Base-by-base conservation (phyloP, 1,139 yeast genomes). In the Debaryomycetaceae sp. region DNA sequence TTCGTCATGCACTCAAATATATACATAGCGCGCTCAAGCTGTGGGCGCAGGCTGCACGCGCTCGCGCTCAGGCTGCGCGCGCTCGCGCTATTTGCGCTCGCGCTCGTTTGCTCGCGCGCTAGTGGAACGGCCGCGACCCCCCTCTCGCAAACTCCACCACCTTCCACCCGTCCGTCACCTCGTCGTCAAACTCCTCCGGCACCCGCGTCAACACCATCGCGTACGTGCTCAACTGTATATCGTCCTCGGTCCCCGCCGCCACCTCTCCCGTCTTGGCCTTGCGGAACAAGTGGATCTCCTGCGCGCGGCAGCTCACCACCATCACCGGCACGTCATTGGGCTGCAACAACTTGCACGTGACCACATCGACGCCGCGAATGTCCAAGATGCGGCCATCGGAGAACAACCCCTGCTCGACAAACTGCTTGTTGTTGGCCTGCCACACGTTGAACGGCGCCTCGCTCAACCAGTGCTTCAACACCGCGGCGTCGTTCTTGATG, bases 371-470 rank as follows among this genome's bases (percentile, higher is more conserved):
- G 28, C 96, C 95, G 61, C 99, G 78, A 46, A 93, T 85, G 56
- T 93, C 99, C 51, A 91, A 71, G 43, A 93, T 86, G 43, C 78
- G 77, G 32, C 96, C 93, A 46, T 93, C 98, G 13, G 96, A 81
- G 49, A 84, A 84, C 34, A 91, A 68, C 7, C 95, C 95, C 58
- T 89, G 95, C 50, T 89, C 95, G 48, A 83, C 77, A 56, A 88
- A 81, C 52, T 85, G 95, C 60, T 93, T 93, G 54, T 91, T 88
- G 56, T 83, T 86, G 24, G 96, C 95, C 44, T 84, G 78, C 78
- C 95, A 88, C 34, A 93, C 95, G 54, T 91, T 89, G 64, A 67
- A 88, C 23, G 98, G 97, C 19, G 97, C 97, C 61, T 93, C 98
- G 33, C 95, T 83, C 39, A 93, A 75, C 99, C 99, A 93, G 46